A percentile compares a stretch with the other conserved stretches of the same genome.
These are phyloP conservation scores for Suillus alpinus DNA, from an alignment of 768 basidiomycete species.

Conservation along the genomic window DNA sequence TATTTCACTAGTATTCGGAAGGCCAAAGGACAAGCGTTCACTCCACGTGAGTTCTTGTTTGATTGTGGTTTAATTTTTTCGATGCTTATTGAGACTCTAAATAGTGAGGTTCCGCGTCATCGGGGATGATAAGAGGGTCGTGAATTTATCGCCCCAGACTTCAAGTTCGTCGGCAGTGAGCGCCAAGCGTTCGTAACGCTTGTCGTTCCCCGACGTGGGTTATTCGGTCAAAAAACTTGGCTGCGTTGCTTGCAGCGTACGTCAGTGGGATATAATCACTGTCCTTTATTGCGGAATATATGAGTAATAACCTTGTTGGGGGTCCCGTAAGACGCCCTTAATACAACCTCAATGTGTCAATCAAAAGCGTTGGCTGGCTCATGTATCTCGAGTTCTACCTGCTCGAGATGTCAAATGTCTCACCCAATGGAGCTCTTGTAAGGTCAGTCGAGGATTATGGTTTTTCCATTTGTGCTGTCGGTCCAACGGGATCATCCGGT, in stretches of 20 bases:
- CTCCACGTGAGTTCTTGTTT: conserved; percentile 43
- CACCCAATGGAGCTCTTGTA: neutral
- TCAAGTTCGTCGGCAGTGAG: neutral
- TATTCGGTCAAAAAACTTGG: neutral
- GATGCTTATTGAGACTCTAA: neutral
- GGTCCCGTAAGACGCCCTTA: neutral
- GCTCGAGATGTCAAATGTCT: neutral
- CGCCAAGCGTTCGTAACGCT: neutral
- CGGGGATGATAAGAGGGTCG: conserved; percentile 53
- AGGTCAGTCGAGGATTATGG: neutral
- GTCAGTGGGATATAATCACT: neutral
- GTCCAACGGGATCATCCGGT: neutral
- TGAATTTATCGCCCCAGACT: conserved; percentile 30
- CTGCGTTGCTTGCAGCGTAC: neutral
- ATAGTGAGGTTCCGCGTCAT: conserved; percentile 69
- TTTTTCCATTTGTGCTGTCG: neutral
- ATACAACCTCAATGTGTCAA: neutral
- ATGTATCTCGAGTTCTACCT: neutral
- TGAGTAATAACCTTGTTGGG: neutral
- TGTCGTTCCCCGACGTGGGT: neutral
- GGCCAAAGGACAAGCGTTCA: conserved; percentile 68
- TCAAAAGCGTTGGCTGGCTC: neutral
- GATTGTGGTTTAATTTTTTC: neutral
- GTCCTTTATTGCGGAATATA: neutral
- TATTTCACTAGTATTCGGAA: conserved; percentile 84